Evolutionary conservation across 306 rosid species (phyloP), one percentile per base, ranked within the genome.

Genomic region (Cicer judaicum): DNA sequence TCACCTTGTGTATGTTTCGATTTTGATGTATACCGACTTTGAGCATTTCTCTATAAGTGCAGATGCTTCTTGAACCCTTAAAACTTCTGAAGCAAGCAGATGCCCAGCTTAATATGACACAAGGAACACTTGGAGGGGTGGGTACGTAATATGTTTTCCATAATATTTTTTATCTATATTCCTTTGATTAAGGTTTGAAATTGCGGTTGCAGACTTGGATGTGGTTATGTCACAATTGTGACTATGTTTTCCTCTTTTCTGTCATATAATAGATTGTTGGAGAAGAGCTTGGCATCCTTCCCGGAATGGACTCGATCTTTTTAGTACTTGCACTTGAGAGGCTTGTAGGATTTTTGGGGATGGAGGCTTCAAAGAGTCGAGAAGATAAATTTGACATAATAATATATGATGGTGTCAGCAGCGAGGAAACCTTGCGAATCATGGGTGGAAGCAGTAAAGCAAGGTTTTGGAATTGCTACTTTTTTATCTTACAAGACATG

Each of bases 211-310:
- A 11, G 12, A n/a, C 13, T 10, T 57, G 64, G 64, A 57, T n/a
- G 54, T 6, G 13, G 13, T 56, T 56, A 56, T 19, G 63, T 7
- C 63, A 56, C 39, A 21, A 56, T 56, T 34, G 40, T 38, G 29
- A 8, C 66, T 14, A 34, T 59, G 54, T 80, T 15, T 52, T 50
- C 7, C 40, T 16, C 71, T 53, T 70, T 44, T 74, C 29, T 76
- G 18, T 75, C 40, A 56, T 59, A 59, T 65, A 68, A 68, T 79
- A 94, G 98, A 87, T 94, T 41, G 92, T 94, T 41, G 98, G 97
- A 71, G 98, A 94, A 84, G 98, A 94, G 88, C 97, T 94, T 66
- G 97, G 97, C 21, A 84, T 93, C 77, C 87, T 93, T 24, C 98
- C 94, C 34, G 98, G 94, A 74, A 93, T 89, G 96, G 98, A 94